Percentiles rank a stretch among this genome's conserved stretches.
phyloP scores from a whole-genome alignment of 495 filamentous ascomycete genomes.

The Tuber melanosporum region DNA sequence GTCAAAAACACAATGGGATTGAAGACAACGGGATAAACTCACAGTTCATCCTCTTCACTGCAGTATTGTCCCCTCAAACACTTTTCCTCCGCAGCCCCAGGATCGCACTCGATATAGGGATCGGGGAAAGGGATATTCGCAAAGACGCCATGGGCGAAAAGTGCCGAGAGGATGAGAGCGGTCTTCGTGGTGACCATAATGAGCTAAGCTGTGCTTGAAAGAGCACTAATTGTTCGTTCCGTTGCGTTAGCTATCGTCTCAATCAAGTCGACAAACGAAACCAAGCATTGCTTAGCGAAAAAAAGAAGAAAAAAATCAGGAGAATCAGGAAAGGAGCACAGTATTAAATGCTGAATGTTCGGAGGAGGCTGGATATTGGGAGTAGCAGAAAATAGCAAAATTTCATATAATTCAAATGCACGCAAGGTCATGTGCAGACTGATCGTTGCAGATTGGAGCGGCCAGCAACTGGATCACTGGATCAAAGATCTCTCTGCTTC shows the following conservation, averaged over 20 bases:
- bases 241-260: constrained; percentile 2
- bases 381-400: neutral
- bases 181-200: constrained; percentile 22
- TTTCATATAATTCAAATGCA: neutral
- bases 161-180: constrained; percentile 28
- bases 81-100: neutral
- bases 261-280: neutral
- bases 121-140: constrained; percentile 18
- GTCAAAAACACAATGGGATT: neutral
- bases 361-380: neutral
- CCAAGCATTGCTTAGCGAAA: constrained; percentile 10
- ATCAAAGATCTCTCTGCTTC: neutral
- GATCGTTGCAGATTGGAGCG: neutral
- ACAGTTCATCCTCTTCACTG: neutral
- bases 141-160: constrained; percentile 29
- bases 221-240: constrained; percentile 12
- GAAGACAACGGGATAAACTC: neutral
- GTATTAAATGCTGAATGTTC: neutral
- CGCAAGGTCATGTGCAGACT: neutral
- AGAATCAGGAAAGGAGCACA: neutral
- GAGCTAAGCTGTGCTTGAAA: constrained; percentile 21
- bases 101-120: constrained; percentile 8
- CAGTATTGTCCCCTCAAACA: constrained; percentile 20
- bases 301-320: neutral
- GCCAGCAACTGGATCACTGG: neutral